Base-by-base conservation (phyloP, 2,329 filamentous ascomycete genomes). In the Hypoxylon sp. region DNA sequence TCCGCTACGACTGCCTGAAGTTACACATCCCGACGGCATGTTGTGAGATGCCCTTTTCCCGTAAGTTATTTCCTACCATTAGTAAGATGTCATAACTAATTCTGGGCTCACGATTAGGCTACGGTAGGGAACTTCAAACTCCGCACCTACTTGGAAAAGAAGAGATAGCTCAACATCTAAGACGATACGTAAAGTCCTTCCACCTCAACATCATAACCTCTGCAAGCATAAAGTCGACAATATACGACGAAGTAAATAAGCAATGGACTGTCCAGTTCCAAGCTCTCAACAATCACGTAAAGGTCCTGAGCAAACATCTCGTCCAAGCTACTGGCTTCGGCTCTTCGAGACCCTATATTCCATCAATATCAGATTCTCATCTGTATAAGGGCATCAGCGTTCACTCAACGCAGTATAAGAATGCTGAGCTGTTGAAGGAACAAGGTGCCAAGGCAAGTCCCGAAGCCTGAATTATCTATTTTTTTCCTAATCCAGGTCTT, bases 1-100 rank as follows among this genome's bases (percentile, higher is more conserved):
- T 72, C 2, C 76, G 81, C 1, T 82, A 83, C 51, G 80, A 82
- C 53, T 77, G 68, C 49, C 34, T 81, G 59, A 67, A 70, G n/a
- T 80, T 83, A 41, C 82, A 83, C 58, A 67, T 82, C 2, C 77
- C 78, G 4, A 81, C 79, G 0, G 74, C 77, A 0, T 73, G 70
- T 36, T 79, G 77, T 56, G 75, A 81, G 21, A 63, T 79, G 57
- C 80, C 81, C 0, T 82, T 77, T 48, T 68, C 79, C 30, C 19
- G 75, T 78, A 67, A 73, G 74, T 32, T 1, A 38, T 1, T 25
- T 13, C 7, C 7, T 19, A 4, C 38, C 9, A 46, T 21, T 17
- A 25, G 14, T 17, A 49, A 23, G 46, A 3, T 30, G n/a, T 7
- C 13, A 36, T 7, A 14, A n/a, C 56, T 59, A 30, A 38, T 7